Conservation (phyloP, 805 yeast genomes). For the Saccharomycopsis amapae region DNA sequence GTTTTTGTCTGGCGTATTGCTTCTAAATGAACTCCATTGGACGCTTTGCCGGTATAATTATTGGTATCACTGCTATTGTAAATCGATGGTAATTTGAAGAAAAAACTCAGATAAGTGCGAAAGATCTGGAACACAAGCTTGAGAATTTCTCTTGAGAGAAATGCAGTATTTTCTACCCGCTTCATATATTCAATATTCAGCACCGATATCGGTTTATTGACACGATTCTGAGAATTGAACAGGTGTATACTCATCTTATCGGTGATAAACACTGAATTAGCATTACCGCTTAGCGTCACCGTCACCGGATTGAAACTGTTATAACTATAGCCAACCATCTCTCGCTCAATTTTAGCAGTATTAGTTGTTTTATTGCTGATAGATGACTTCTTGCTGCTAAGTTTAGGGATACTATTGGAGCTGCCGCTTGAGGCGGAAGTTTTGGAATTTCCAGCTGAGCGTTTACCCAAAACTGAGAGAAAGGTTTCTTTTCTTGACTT, state of each 20-base stretch:
- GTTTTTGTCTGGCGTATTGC: constrained; percentile 8
- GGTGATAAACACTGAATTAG: too few species aligned
- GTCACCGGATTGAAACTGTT: too few species aligned
- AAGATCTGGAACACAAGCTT: constrained; percentile 20
- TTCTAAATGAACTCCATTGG: not conserved
- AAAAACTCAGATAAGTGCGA: constrained; percentile 6
- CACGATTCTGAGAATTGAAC: too few species aligned
- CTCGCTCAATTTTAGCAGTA: too few species aligned
- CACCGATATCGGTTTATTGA: constrained; percentile 2
- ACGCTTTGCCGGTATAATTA: not conserved
- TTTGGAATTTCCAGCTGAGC: too few species aligned
- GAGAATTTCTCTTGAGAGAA: constrained; percentile 20
- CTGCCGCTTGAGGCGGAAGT: too few species aligned
- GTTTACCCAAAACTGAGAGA: not conserved
- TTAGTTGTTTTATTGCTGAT: too few species aligned
- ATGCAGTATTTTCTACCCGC: constrained; percentile 14
- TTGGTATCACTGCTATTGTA: constrained; percentile 4
- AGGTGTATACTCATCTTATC: too few species aligned
- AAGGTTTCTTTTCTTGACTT: constrained; percentile 7
- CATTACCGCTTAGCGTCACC: too few species aligned
- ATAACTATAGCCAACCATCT: too few species aligned
- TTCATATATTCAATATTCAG: constrained; percentile 16
- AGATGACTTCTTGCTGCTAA: too few species aligned
- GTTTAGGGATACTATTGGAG: not conserved
- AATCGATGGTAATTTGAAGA: constrained; percentile 18